phyloP scores from a whole-genome alignment of 2,329 filamentous ascomycete genomes.

The Talaromyces atroroseus region DNA sequence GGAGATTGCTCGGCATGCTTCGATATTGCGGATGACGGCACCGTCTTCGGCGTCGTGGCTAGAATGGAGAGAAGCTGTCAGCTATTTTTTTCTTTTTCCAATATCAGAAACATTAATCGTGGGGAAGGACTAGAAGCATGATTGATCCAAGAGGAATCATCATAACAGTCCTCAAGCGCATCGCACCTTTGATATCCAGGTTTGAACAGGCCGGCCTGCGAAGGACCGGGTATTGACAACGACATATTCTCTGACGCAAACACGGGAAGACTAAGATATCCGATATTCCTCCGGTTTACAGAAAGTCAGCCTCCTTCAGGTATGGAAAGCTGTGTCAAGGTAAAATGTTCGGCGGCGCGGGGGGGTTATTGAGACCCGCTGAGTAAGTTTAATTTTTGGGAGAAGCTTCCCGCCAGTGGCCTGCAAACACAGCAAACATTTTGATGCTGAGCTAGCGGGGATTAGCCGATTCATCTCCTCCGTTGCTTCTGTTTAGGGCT shows the following conservation, averaged over 20 bases:
- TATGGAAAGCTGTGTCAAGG: background rate
- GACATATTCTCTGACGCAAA: constrained; percentile 63
- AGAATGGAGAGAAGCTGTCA: constrained; percentile 9
- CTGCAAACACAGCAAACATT: constrained; percentile 12
- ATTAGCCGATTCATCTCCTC: constrained; percentile 4
- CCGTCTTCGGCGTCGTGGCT: constrained; percentile 99
- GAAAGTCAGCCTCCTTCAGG: background rate
- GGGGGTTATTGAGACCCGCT: background rate
- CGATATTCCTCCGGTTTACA: background rate
- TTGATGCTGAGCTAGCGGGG: background rate
- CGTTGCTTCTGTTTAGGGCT: background rate
- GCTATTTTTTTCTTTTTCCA: background rate
- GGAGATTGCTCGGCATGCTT: constrained; percentile 92
- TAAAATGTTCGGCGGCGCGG: constrained; percentile 7
- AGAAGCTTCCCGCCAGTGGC: constrained; percentile 10
- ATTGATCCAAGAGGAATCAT: background rate
- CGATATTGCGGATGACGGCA: constrained; percentile 95
- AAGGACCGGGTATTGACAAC: constrained; percentile 89
- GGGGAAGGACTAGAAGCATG: background rate
- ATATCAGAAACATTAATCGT: background rate
- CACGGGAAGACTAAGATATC: constrained; percentile 2
- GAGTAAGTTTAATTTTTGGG: constrained; percentile 9
- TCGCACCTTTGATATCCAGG: constrained; percentile 85
- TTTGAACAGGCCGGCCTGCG: constrained; percentile 92
- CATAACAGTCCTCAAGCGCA: background rate